phyloP scores from a whole-genome alignment of 345 rosid genomes.

The Arabis hirsuta region DNA sequence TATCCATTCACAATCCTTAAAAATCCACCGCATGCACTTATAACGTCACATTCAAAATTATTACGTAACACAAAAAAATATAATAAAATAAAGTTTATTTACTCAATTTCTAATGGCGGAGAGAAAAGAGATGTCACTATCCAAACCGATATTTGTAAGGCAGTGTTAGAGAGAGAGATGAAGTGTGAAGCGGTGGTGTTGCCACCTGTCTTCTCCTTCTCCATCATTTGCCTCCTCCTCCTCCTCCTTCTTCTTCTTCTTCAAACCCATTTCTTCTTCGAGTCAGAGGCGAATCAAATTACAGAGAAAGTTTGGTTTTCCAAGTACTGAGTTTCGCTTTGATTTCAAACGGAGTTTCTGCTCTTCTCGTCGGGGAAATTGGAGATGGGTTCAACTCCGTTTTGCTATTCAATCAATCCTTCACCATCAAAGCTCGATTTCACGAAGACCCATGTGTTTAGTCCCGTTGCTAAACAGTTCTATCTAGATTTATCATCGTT shows the following conservation, averaged over 20 bases:
- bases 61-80: not conserved
- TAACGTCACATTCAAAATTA: constrained; percentile 32
- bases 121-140: constrained; percentile 31
- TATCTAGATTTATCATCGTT: constrained; percentile 51
- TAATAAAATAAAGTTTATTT: not conserved
- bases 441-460: constrained; percentile 55
- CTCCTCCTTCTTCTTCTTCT: not conserved
- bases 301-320: not conserved
- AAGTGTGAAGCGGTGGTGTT: constrained; percentile 28
- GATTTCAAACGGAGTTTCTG: not conserved
- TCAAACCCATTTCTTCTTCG: constrained; percentile 35
- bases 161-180: constrained; percentile 9
- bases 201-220: constrained; percentile 52
- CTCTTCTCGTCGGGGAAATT: not conserved
- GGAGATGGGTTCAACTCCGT: constrained; percentile 68
- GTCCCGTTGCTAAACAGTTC: constrained; percentile 43
- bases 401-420: constrained; percentile 55
- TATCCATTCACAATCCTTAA: constrained; percentile 35
- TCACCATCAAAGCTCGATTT: constrained; percentile 52
- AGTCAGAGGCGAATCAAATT: not conserved
- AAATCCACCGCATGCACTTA: constrained; percentile 26
- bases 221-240: constrained; percentile 25
- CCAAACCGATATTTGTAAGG: constrained; percentile 35
- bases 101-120: constrained; percentile 32
- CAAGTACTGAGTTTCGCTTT: not conserved